phyloP scores from a whole-genome alignment of 139 green algal genomes.

The Tetratostichococcus sp. region DNA sequence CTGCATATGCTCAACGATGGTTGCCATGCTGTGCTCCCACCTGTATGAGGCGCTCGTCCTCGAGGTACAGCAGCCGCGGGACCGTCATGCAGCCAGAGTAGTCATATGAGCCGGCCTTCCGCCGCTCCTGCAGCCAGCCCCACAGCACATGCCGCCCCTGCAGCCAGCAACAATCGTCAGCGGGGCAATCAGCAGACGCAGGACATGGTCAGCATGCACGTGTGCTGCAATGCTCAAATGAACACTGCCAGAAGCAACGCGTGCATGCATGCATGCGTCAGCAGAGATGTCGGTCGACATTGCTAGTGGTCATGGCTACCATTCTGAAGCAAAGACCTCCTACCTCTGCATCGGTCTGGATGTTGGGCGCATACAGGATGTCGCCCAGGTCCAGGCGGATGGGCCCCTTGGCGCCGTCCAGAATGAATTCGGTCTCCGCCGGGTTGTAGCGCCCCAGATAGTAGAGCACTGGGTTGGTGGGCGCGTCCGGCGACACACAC shows the following conservation, averaged over 20 bases:
- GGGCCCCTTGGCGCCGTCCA: constrained; percentile 42
- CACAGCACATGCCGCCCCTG: constrained; percentile 73
- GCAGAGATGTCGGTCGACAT: neutral
- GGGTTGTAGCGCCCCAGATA: constrained; percentile 18
- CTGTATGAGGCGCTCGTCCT: constrained; percentile 36
- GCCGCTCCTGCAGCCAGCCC: constrained; percentile 82
- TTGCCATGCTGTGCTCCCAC: neutral
- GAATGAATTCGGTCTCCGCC: constrained; percentile 21
- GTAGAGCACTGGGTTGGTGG: constrained; percentile 59
- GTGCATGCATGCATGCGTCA: neutral
- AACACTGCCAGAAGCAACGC: neutral
- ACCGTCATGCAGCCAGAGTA: constrained; percentile 82
- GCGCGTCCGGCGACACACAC: constrained; percentile 46
- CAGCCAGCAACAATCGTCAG: constrained; percentile 5
- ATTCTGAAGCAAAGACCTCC: neutral
- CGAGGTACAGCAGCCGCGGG: constrained; percentile 59
- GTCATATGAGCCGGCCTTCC: constrained; percentile 56
- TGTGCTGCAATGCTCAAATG: no score
- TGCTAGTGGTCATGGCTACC: no score
- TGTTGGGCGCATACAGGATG: constrained; percentile 61
- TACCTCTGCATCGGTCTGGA: constrained; percentile 40
- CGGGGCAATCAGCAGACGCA: no score
- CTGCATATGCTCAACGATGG: no score
- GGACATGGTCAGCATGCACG: neutral
- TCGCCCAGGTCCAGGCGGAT: constrained; percentile 54